These are phyloP conservation scores for Pseudofabraea citricarpa DNA, from an alignment of 2,329 filamentous ascomycete species.

Conservation along the genomic window DNA sequence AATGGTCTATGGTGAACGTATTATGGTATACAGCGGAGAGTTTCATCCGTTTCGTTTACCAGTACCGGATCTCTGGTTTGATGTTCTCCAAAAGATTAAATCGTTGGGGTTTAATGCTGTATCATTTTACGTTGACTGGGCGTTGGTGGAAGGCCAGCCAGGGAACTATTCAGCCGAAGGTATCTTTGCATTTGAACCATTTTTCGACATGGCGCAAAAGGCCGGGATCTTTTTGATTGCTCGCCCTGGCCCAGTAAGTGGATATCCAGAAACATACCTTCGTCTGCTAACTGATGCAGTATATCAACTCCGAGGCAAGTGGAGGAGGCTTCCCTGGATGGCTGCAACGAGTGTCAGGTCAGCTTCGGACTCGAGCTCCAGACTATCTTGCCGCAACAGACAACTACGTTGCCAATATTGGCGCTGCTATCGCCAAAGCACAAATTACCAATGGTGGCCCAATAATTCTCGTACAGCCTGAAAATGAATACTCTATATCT, in stretches of 20 bases:
- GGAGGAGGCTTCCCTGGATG: slow-evolving; percentile 52
- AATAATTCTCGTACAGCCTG: slow-evolving; percentile 70
- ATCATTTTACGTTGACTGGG: slow-evolving; percentile 75
- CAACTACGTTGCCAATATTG: slow-evolving; percentile 57
- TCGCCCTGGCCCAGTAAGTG: slow-evolving; percentile 62
- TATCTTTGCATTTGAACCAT: slow-evolving; percentile 66
- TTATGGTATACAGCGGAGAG: slow-evolving; percentile 70
- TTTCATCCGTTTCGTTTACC: slow-evolving; percentile 62
- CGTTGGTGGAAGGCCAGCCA: slow-evolving; percentile 65
- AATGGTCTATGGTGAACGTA: slow-evolving; percentile 63
- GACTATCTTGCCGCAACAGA: slow-evolving; percentile 61
- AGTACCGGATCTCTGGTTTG: slow-evolving; percentile 56
- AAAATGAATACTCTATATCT: slow-evolving; percentile 79
- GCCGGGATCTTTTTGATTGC: slow-evolving; percentile 72
- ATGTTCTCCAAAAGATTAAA: slow-evolving; percentile 77
- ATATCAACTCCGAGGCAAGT: not conserved
- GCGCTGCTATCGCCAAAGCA: slow-evolving; percentile 60
- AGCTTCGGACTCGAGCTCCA: slow-evolving; percentile 53
- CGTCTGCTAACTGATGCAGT: not conserved
- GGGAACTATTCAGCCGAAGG: slow-evolving; percentile 66
- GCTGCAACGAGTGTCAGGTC: slow-evolving; percentile 60
- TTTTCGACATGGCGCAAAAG: slow-evolving; percentile 67
- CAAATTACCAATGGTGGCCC: slow-evolving; percentile 77
- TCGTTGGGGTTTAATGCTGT: slow-evolving; percentile 73
- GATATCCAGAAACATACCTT: no score